Percentiles rank a stretch among this genome's conserved stretches.
These are phyloP conservation scores for Terfezia claveryi DNA, from an alignment of 495 filamentous ascomycete genomes.

Conservation along the genomic window DNA sequence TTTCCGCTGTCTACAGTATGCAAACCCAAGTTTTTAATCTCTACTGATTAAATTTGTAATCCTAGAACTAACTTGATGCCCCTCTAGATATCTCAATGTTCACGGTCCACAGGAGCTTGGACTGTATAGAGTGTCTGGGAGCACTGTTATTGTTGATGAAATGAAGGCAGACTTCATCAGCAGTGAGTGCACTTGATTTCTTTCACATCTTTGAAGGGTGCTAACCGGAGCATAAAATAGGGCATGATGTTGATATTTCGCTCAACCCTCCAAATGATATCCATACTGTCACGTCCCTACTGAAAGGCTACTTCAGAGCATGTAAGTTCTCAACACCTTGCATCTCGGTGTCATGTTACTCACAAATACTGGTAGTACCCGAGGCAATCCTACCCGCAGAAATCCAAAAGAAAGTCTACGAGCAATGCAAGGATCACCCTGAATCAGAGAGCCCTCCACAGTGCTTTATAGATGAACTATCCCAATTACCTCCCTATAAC, in stretches of 20 bases:
- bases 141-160: conserved; percentile 18
- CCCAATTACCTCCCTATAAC: conserved; percentile 18
- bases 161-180: conserved; percentile 17
- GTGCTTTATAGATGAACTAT: conserved; percentile 17
- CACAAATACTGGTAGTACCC: conserved; percentile 6
- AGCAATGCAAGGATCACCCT: conserved; percentile 18
- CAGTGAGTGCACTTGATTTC: conserved; percentile 9
- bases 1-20: conserved; percentile 19
- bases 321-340: conserved; percentile 1
- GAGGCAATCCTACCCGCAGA: conserved; percentile 17
- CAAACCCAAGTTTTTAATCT: not conserved
- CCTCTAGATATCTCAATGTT: conserved; percentile 17
- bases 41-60: not conserved
- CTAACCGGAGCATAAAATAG: conserved; percentile 3
- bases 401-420: conserved; percentile 18
- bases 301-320: conserved; percentile 19
- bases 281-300: conserved; percentile 17
- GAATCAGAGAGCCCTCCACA: conserved; percentile 14
- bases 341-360: not conserved
- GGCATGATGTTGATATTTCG: conserved; percentile 18
- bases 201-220: not conserved
- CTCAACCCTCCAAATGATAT: conserved; percentile 19
- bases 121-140: conserved; percentile 18
- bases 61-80: not conserved
- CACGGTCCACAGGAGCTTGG: conserved; percentile 17